These are phyloP conservation scores for Collybiopsis luxurians DNA, from an alignment of 768 basidiomycete species.

Conservation along the genomic window DNA sequence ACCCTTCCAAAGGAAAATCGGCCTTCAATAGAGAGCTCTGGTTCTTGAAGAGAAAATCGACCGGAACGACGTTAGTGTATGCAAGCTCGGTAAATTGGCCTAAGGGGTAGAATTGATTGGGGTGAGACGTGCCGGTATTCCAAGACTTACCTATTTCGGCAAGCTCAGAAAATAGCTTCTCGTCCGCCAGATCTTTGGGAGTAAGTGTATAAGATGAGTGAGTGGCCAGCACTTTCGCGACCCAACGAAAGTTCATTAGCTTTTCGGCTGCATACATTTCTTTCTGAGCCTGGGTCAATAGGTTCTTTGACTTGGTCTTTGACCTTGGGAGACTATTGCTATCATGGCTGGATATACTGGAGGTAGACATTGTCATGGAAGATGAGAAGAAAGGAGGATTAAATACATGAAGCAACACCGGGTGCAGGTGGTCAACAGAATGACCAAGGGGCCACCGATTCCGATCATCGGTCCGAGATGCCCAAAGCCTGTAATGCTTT, in stretches of 20 bases:
- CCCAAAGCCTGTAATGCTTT: too few relatives aligned
- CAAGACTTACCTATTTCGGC: constrained; percentile 42
- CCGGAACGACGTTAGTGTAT: constrained; percentile 37
- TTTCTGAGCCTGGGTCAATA: constrained; percentile 38
- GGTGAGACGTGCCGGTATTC: neutral
- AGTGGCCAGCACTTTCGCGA: constrained; percentile 45
- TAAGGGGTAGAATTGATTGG: constrained; percentile 11
- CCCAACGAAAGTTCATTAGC: constrained; percentile 54
- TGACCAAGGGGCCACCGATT: too few relatives aligned
- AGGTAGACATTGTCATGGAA: neutral
- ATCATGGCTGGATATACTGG: neutral
- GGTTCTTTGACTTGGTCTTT: constrained; percentile 4
- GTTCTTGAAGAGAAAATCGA: constrained; percentile 42
- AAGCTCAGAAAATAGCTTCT: constrained; percentile 35
- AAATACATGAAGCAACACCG: neutral
- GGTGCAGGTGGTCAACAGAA: neutral
- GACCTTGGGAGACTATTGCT: neutral
- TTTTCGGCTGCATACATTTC: constrained; percentile 52
- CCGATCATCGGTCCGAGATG: too few relatives aligned
- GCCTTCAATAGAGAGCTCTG: constrained; percentile 33
- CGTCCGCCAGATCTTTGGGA: constrained; percentile 35
- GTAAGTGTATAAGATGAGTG: constrained; percentile 42
- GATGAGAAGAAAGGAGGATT: neutral
- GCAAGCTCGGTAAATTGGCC: constrained; percentile 58
- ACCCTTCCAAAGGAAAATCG: constrained; percentile 50